Conservation (phyloP, 495 filamentous ascomycete genomes). For the Talaromyces borbonicus region DNA sequence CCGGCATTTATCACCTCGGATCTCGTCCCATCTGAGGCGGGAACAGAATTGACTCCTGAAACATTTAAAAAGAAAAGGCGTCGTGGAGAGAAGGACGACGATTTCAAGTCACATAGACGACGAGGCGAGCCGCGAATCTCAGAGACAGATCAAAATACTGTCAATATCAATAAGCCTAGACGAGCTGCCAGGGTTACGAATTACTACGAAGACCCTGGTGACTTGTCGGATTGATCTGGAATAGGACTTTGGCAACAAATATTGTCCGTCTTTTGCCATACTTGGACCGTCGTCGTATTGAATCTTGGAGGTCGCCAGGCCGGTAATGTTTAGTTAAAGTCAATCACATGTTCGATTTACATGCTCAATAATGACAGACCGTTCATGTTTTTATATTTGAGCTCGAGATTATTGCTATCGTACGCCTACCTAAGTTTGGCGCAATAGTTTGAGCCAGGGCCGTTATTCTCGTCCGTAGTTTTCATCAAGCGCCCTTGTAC, state of each 20-base stretch:
- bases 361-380: not conserved
- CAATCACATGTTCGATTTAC: not conserved
- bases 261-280: too few relatives aligned
- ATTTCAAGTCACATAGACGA: not conserved
- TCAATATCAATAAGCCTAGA: not conserved
- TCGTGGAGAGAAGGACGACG: slow-evolving; percentile 6
- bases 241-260: too few relatives aligned
- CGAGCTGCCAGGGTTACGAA: not conserved
- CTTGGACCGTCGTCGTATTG: not conserved
- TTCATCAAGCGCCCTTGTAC: slow-evolving; percentile 41
- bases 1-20: not conserved
- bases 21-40: not conserved
- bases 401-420: not conserved
- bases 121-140: not conserved
- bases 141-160: not conserved
- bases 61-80: not conserved
- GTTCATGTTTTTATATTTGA: not conserved
- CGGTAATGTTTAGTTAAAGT: not conserved
- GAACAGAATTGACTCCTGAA: not conserved
- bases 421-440: not conserved
- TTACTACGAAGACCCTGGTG: slow-evolving; percentile 3
- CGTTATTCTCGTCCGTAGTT: too few relatives aligned
- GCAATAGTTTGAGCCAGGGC: too few relatives aligned
- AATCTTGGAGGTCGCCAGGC: not conserved
- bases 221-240: too few relatives aligned